Percentiles rank a stretch among this genome's conserved stretches.
phyloP scores from a whole-genome alignment of 257 asterid species.

The Scutellaria minor region DNA sequence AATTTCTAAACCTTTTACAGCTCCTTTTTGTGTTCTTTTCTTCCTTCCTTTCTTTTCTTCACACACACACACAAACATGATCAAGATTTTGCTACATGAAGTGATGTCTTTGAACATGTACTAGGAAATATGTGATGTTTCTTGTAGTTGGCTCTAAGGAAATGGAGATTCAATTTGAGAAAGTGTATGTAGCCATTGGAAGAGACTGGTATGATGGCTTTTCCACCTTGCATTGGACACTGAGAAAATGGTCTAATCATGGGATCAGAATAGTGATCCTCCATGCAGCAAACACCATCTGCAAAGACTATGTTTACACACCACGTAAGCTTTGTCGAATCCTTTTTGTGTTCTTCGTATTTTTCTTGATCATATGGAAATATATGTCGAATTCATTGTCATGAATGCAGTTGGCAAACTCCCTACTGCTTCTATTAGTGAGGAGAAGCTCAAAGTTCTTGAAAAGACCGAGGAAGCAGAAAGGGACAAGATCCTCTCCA shows the following conservation, averaged over 20 bases:
- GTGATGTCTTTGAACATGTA: not conserved
- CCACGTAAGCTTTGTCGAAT: constrained; percentile 51
- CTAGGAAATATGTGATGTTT: not conserved
- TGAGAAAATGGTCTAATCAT: constrained; percentile 53
- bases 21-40: not conserved
- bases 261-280: constrained; percentile 55
- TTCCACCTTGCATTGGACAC: constrained; percentile 61
- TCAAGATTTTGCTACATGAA: too few species aligned
- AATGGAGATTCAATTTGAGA: constrained; percentile 44
- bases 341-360: not conserved
- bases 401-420: constrained; percentile 57
- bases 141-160: not conserved
- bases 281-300: constrained; percentile 46
- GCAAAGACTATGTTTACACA: constrained; percentile 62
- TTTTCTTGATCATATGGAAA: not conserved
- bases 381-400: not conserved
- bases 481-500: constrained; percentile 40
- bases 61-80: not conserved
- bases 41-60: not conserved
- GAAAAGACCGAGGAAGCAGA: constrained; percentile 48
- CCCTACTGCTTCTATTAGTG: constrained; percentile 52
- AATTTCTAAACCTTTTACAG: constrained; percentile 34
- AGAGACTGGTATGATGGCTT: constrained; percentile 62
- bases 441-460: constrained; percentile 52
- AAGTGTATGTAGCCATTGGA: constrained; percentile 72